A percentile compares a stretch with the other conserved stretches of the same genome.
Conservation (phyloP, 208 protist species). For the Leishmania gerbilli region DNA sequence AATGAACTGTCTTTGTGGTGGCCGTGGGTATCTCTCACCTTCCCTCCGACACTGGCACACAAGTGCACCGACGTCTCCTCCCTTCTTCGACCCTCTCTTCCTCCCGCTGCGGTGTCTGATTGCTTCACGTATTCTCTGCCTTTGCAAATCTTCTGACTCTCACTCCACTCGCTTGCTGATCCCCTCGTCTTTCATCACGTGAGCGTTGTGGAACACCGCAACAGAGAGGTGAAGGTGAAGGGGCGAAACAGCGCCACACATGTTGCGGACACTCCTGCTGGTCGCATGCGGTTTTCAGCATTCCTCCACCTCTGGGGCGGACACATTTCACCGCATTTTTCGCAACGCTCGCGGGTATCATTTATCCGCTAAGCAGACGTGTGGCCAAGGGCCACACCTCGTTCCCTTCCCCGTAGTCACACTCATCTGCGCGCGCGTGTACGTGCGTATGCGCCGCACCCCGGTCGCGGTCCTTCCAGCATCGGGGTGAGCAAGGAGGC, state of each 20-base stretch:
- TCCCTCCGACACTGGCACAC: background rate
- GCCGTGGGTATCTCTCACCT: background rate
- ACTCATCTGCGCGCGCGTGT: background rate
- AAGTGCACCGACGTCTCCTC: background rate
- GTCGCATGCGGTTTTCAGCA: background rate
- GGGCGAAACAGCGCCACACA: background rate
- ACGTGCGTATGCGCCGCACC: background rate
- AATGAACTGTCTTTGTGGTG: background rate
- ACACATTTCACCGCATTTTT: background rate
- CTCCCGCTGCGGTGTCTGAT: background rate
- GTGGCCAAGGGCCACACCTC: background rate
- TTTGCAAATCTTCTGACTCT: background rate
- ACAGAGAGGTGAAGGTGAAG: background rate
- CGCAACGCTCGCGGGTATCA: background rate
- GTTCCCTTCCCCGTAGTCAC: background rate
- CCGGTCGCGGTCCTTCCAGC: background rate
- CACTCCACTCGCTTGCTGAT: no score
- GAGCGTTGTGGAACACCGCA: no score
- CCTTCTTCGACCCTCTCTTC: background rate
- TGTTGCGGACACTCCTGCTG: background rate
- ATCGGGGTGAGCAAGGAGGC: no score
- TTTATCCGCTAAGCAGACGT: background rate
- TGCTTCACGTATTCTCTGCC: background rate
- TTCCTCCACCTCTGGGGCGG: background rate
- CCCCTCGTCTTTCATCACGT: no score